Conservation (phyloP, 805 yeast species). For the Tetrapisispora nanseiensis region DNA sequence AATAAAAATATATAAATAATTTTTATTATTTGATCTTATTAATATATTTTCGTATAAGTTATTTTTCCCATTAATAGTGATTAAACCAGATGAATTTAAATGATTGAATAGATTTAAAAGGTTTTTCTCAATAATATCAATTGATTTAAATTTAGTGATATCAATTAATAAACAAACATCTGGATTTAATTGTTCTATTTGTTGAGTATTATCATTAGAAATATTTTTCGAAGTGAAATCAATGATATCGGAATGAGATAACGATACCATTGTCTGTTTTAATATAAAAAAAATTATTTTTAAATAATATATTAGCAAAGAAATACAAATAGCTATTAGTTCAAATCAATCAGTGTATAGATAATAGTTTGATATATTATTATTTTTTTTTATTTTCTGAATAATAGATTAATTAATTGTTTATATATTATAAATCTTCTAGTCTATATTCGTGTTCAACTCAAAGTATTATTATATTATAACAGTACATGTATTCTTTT, state of each 20-base stretch:
- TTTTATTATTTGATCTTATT: neutral
- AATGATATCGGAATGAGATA: neutral
- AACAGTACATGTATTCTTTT: too few relatives aligned
- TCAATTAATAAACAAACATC: slow-evolving; percentile 12
- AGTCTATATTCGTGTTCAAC: too few relatives aligned
- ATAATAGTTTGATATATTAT: too few relatives aligned
- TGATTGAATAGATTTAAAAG: neutral
- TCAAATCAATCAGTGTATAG: too few relatives aligned
- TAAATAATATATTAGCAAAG: too few relatives aligned
- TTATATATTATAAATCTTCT: too few relatives aligned
- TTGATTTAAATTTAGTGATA: slow-evolving; percentile 9
- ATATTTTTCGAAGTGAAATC: neutral
- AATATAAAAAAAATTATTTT: too few relatives aligned
- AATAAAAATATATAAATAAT: neutral
- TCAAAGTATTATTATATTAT: too few relatives aligned
- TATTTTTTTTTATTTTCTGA: too few relatives aligned
- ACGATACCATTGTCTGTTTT: neutral
- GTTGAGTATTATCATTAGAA: neutral
- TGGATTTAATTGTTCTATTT: slow-evolving; percentile 21
- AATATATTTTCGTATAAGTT: neutral
- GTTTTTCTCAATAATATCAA: slow-evolving; percentile 13
- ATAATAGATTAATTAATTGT: too few relatives aligned
- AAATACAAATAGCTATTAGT: too few relatives aligned
- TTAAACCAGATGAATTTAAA: neutral
- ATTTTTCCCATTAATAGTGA: neutral